phyloP scores from a whole-genome alignment of 1,284 basidiomycete genomes.

The Naganishia albida region DNA sequence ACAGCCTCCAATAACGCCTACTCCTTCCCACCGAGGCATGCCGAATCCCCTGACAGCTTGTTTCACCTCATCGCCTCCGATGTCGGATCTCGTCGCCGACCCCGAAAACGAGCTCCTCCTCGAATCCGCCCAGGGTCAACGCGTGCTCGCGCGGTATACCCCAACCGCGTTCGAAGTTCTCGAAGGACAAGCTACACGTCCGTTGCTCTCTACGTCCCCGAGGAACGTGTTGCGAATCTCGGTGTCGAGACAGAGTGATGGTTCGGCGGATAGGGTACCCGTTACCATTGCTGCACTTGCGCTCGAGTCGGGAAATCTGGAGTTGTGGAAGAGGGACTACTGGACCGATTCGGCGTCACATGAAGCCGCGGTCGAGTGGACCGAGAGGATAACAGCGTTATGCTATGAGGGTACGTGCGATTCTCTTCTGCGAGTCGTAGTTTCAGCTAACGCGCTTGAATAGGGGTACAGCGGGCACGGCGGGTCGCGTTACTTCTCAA shows the following conservation, averaged over 20 bases:
- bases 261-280: neutral
- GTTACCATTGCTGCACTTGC: constrained; percentile 17
- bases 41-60: constrained; percentile 6
- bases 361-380: constrained; percentile 60
- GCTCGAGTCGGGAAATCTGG: constrained; percentile 5
- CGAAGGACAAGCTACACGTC: neutral
- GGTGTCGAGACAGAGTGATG: constrained; percentile 1
- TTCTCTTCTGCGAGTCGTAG: neutral
- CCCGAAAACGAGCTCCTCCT: constrained; percentile 14
- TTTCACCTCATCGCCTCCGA: neutral
- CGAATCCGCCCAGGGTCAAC: constrained; percentile 16
- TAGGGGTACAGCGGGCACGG: constrained; percentile 60
- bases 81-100: constrained; percentile 1
- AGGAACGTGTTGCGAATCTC: constrained; percentile 8
- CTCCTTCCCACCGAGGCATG: neutral
- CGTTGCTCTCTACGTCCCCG: neutral
- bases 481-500: constrained; percentile 77
- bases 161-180: constrained; percentile 7
- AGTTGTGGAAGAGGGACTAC: constrained; percentile 21
- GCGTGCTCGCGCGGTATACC: constrained; percentile 15
- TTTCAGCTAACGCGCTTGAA: neutral
- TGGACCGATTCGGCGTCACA: neutral
- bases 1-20: neutral
- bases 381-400: constrained; percentile 59
- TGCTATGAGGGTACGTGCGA: constrained; percentile 64